Percentiles rank a stretch among this genome's conserved stretches.
Conservation (phyloP, 169 alveolate species). For the Miamiensis avidus region DNA sequence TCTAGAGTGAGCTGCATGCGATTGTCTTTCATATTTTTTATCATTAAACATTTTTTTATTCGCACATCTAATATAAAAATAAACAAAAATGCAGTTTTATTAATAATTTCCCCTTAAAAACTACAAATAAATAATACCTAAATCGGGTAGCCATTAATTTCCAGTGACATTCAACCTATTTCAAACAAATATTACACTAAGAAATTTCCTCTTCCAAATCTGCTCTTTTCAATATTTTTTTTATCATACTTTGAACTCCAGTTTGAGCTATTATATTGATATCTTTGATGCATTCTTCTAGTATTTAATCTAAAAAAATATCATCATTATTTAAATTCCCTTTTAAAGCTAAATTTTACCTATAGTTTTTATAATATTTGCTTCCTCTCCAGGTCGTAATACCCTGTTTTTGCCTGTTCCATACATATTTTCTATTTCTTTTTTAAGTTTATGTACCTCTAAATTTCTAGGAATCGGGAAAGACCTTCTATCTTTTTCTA, state of each 20-base stretch:
- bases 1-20: slow-evolving; percentile 3
- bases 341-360: no score
- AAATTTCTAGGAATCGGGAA: slow-evolving; percentile 36
- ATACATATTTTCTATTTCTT: slow-evolving; percentile 22
- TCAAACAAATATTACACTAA: background rate
- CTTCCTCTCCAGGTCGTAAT: slow-evolving; percentile 46
- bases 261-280: background rate
- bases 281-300: background rate
- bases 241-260: slow-evolving; percentile 1
- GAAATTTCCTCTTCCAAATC: background rate
- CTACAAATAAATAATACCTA: background rate
- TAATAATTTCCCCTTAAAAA: no score
- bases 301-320: background rate
- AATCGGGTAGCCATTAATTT: slow-evolving; percentile 42
- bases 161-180: slow-evolving; percentile 37
- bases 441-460: slow-evolving; percentile 5
- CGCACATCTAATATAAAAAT: background rate
- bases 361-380: slow-evolving; percentile 32
- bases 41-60: background rate
- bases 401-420: slow-evolving; percentile 37
- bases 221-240: background rate
- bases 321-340: background rate
- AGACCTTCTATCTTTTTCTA: slow-evolving; percentile 31
- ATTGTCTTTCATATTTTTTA: background rate
- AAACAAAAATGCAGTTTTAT: no score